phyloP scores from a whole-genome alignment of 1,284 basidiomycete species.

The Malassezia caprae region DNA sequence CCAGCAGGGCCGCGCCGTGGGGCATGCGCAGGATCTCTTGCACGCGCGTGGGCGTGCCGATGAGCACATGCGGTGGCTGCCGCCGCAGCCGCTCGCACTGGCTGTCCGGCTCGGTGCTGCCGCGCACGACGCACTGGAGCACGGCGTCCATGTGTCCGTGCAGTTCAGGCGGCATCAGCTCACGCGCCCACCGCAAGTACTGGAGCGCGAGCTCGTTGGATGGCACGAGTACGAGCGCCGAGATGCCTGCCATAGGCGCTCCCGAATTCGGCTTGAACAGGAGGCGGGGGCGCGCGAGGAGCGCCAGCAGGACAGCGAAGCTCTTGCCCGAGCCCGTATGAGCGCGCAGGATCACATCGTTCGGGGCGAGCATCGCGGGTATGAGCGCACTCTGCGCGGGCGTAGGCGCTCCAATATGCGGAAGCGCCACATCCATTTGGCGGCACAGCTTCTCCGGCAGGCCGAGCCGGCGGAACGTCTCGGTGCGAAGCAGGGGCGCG shows the following conservation, averaged over 20 bases:
- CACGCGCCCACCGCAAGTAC: slow-evolving; percentile 34
- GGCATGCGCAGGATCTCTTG: slow-evolving; percentile 29
- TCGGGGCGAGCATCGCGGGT: slow-evolving; percentile 27
- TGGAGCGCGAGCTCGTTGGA: slow-evolving; percentile 43
- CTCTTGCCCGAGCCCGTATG: slow-evolving; percentile 46
- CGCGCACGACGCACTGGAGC: slow-evolving; percentile 32
- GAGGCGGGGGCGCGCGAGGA: slow-evolving; percentile 41
- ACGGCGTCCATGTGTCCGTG: slow-evolving; percentile 29
- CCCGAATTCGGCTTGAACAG: slow-evolving; percentile 19
- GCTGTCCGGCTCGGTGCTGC: slow-evolving; percentile 18
- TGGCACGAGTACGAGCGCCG: slow-evolving; percentile 38
- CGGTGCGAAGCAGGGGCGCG: neutral
- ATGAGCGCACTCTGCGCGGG: slow-evolving; percentile 34
- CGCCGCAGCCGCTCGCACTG: slow-evolving; percentile 25
- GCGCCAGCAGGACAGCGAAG: slow-evolving; percentile 36
- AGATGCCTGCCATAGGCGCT: slow-evolving; percentile 19
- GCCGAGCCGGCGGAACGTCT: slow-evolving; percentile 15
- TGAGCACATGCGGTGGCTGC: slow-evolving; percentile 36
- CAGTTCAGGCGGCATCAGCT: slow-evolving; percentile 23
- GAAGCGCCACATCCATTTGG: slow-evolving; percentile 24
- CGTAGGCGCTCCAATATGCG: slow-evolving; percentile 34
- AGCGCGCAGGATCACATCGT: slow-evolving; percentile 39
- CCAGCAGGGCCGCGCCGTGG: slow-evolving; percentile 26
- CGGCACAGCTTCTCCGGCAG: slow-evolving; percentile 26
- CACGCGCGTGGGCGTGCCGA: slow-evolving; percentile 38